These are phyloP conservation scores for Pseudogymnoascus sp. DNA, from an alignment of 2,329 filamentous ascomycete species.

Conservation along the genomic window DNA sequence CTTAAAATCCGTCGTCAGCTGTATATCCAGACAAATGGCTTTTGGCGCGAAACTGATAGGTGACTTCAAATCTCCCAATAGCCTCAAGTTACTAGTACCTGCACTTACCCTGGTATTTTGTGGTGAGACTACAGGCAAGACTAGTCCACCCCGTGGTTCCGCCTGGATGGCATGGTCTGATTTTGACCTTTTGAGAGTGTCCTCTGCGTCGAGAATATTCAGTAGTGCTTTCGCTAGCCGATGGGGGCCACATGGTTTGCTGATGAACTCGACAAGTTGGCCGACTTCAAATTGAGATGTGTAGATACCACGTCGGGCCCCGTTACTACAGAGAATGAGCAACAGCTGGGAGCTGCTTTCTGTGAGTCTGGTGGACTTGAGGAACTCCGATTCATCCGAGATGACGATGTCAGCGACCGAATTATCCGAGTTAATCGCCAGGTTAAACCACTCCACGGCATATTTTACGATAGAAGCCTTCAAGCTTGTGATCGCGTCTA, in stretches of 20 bases:
- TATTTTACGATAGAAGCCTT: constrained; percentile 20
- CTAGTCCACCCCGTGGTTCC: neutral
- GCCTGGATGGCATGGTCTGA: neutral
- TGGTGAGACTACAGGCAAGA: constrained; percentile 6
- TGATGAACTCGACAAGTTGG: constrained; percentile 19
- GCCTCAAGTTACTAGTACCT: constrained; percentile 12
- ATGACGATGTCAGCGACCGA: constrained; percentile 17
- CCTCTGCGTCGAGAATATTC: constrained; percentile 20
- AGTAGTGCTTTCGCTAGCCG: constrained; percentile 21
- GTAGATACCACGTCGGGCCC: constrained; percentile 16
- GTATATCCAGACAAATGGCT: neutral
- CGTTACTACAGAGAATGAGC: constrained; percentile 19
- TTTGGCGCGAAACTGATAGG: constrained; percentile 19
- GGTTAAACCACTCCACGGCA: constrained; percentile 18
- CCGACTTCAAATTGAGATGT: constrained; percentile 11
- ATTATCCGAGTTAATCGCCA: constrained; percentile 11
- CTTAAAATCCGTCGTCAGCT: neutral
- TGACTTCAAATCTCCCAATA: constrained; percentile 3
- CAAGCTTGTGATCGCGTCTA: constrained; percentile 11
- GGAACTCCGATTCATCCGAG: constrained; percentile 18
- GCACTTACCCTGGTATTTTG: constrained; percentile 13
- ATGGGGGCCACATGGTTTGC: constrained; percentile 22
- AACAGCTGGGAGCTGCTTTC: constrained; percentile 11
- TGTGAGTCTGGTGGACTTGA: constrained; percentile 7
- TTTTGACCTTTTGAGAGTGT: constrained; percentile 7